These are phyloP conservation scores for Leucocoprinus leucothites DNA, from an alignment of 768 basidiomycete genomes.

Conservation along the genomic window DNA sequence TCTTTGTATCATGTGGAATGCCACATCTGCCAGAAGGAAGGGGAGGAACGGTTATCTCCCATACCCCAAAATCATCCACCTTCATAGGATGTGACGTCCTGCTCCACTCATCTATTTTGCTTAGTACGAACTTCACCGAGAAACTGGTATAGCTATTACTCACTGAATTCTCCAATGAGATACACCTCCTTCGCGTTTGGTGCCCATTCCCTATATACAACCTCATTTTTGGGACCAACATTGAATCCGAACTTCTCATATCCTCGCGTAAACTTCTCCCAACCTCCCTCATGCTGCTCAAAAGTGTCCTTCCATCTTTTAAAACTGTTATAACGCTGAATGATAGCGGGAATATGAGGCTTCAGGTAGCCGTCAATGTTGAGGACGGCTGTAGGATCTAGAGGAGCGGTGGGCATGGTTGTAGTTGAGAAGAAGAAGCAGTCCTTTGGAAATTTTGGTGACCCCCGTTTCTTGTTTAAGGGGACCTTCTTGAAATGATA, in stretches of 20 bases:
- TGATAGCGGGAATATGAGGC: slow-evolving; percentile 66
- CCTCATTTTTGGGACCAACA: slow-evolving; percentile 58
- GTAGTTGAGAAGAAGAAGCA: not conserved
- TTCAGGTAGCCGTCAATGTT: slow-evolving; percentile 72
- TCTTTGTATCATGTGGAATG: slow-evolving; percentile 92
- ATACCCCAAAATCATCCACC: slow-evolving; percentile 82
- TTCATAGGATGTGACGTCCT: slow-evolving; percentile 83
- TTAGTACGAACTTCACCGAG: not conserved
- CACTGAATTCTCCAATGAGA: slow-evolving; percentile 96
- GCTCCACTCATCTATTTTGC: slow-evolving; percentile 76
- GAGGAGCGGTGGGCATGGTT: slow-evolving; percentile 40
- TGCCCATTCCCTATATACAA: slow-evolving; percentile 95
- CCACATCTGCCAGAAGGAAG: slow-evolving; percentile 64
- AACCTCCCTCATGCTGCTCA: slow-evolving; percentile 79
- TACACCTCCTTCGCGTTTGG: slow-evolving; percentile 81
- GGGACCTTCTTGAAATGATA: not conserved
- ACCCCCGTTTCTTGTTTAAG: too few relatives aligned
- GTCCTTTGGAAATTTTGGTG: too few relatives aligned
- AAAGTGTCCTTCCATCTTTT: slow-evolving; percentile 77
- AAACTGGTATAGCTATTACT: slow-evolving; percentile 31
- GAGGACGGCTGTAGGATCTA: slow-evolving; percentile 57
- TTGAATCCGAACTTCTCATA: slow-evolving; percentile 81
- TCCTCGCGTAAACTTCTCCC: slow-evolving; percentile 74
- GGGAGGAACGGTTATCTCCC: slow-evolving; percentile 80
- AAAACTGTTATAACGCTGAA: slow-evolving; percentile 64